Evolutionary conservation across 1,284 basidiomycete genomes (phyloP), one percentile per base, ranked within the genome.

Genomic region (Ceratobasidium theobromae): DNA sequence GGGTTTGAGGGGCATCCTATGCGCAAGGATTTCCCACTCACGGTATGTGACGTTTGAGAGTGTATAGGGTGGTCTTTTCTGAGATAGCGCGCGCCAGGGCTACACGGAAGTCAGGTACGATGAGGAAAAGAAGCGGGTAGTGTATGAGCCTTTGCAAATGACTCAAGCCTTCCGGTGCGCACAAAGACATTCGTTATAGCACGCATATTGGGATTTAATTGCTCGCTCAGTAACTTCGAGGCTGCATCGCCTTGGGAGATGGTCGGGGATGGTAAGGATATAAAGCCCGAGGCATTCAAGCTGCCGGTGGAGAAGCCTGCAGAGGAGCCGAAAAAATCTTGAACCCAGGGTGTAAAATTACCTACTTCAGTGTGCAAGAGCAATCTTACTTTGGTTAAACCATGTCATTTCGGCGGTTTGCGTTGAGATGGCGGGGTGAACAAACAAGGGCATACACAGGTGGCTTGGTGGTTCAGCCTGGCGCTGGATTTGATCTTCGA

Each of bases 101-200:
- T 99, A 99, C 80, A 93, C 94, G 9, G 97, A 99, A 78, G 85
- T 99, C 53, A 88, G 97, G 66, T 99, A 98, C 75, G 95, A 98
- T 75, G 97, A 99, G 80, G 96, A 98, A 80, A 88, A 92, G 76
- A 99, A 99, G 81, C 92, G 96, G 52, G 95, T 99, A 66, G 95
- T 99, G 25, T 96, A 96, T 73, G 97, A 99, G 77, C 97, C 97
- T 28, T 81, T 99, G 66, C 97, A 99, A 76, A 84, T 99, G 71
- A 95, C 95, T 8, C 97, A 99, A 78, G 96, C 96, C 46, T 99
- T 97, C 88, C 86, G 96, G 91, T 93, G 71, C 69, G 81, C 76
- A 46, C 27, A 12, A 23, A n/a, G n/a, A n/a, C 35, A 41, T 46
- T 16, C 49, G 32, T 35, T 25, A 41, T 23, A 23, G n/a, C 21